Percentiles rank a stretch among this genome's conserved stretches.
These are phyloP conservation scores for Penicillium sp. DNA, from an alignment of 2,329 filamentous ascomycete genomes.

Conservation along the genomic window DNA sequence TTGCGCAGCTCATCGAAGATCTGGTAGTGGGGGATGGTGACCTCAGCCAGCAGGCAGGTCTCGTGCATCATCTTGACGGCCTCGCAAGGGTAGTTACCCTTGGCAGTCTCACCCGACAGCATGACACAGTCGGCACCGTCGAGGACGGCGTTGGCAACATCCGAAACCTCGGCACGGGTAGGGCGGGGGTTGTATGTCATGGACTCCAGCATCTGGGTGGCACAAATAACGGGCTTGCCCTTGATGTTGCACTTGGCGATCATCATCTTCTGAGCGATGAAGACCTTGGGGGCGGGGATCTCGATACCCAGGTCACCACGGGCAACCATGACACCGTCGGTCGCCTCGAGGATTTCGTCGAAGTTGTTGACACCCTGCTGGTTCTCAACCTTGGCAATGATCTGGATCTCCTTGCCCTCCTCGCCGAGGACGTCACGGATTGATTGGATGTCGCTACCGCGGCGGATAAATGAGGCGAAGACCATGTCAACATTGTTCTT, in stretches of 20 bases:
- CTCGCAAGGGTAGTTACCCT: conserved; percentile 91
- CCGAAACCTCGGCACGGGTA: conserved; percentile 96
- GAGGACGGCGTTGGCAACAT: conserved; percentile 96
- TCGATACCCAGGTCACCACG: conserved; percentile 98
- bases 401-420: conserved; percentile 94
- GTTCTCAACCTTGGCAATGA: conserved; percentile 99
- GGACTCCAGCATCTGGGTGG: conserved; percentile 99
- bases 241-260: conserved; percentile 99
- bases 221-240: conserved; percentile 98
- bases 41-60: conserved; percentile 94
- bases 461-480: conserved; percentile 97
- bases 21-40: conserved; percentile 94
- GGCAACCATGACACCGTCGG: conserved; percentile 99
- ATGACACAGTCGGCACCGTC: conserved; percentile 99
- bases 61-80: conserved; percentile 98
- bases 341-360: conserved; percentile 91
- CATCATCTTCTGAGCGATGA: conserved; percentile 99
- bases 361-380: conserved; percentile 99
- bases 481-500: conserved; percentile 99
- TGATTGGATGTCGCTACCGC: conserved; percentile 86
- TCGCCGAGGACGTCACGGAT: conserved; percentile 91
- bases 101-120: conserved; percentile 98
- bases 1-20: conserved; percentile 94
- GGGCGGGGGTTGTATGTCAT: conserved; percentile 99
- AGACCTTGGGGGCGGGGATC: conserved; percentile 97